Base-by-base conservation (phyloP, 768 basidiomycete species). In the Cytidiella melzeri region DNA sequence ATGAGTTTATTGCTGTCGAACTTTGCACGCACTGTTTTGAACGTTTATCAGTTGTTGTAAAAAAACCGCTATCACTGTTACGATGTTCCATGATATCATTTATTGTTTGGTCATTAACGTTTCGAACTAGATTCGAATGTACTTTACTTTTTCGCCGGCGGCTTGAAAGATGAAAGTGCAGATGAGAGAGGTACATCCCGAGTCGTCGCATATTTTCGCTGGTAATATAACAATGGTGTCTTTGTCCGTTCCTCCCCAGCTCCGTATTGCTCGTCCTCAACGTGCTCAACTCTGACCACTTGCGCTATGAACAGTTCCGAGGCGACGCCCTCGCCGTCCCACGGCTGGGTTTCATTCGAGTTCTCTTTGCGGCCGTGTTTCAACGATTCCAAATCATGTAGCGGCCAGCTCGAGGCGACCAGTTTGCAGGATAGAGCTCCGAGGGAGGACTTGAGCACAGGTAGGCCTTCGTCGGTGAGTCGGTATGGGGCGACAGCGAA, bases 241-340 rank as follows among this genome's bases (percentile, higher is more conserved):
- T 67, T 63, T 45, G 62, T 40, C 7, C 5, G 43, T 12, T 55
- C 54, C 39, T 52, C 50, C 30, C 55, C 53, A 15, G 58, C 62
- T 37, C 54, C 58, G 6, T 46, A 37, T 40, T 58, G 47, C n/a
- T 24, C 25, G 18, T 19, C n/a, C 28, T 64, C 58, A 0, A 65
- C 65, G 55, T 73, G 72, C 53, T 76, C 72, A 38, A 92, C 83
- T 23, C 80, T 67, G 25, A 80, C 65, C 10, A 94, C 90, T n/a
- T 74, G 70, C 12, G 88, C 91, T 53, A 94, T 80, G 65, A 91
- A 92, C 37, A 94, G 67, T 69, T 92, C 84, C 34, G 83, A 86
- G 57, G 62, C 70, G 44, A 69, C 60, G 5, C 69, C 73, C 10
- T 61, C 60, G 47, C 55, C 63, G 21, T 60, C 59, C 54, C 64